These are phyloP conservation scores for Gaillardinia entomophila DNA, from an alignment of 805 yeast species.

Conservation along the genomic window DNA sequence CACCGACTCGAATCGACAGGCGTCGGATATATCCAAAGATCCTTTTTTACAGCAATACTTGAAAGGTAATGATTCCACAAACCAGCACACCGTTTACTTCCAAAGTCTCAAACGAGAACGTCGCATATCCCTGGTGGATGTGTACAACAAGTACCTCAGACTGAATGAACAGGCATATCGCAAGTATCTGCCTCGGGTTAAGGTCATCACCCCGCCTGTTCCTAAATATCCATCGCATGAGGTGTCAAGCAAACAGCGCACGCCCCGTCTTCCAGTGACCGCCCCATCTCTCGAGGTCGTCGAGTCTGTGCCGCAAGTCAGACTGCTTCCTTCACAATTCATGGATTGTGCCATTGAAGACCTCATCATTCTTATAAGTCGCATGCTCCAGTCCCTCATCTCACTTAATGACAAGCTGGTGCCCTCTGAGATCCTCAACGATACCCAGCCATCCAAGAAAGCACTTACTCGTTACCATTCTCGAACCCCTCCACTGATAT, in stretches of 20 bases:
- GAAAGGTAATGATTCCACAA: conserved; percentile 10
- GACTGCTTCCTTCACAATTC: conserved; percentile 50
- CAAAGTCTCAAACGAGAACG: conserved; percentile 11
- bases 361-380: conserved; percentile 61
- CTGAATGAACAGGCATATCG: not conserved
- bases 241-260: too few relatives aligned
- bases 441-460: conserved; percentile 13
- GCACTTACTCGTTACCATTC: conserved; percentile 85
- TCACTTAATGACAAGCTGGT: conserved; percentile 61
- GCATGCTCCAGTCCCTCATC: conserved; percentile 77
- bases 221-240: not conserved
- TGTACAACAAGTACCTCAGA: conserved; percentile 16
- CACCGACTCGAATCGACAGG: too few relatives aligned
- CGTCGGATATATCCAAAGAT: too few relatives aligned
- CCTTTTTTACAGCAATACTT: conserved; percentile 17
- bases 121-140: conserved; percentile 14
- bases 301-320: too few relatives aligned
- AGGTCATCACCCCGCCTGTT: not conserved
- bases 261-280: too few relatives aligned
- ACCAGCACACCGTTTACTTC: conserved; percentile 14
- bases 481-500: conserved; percentile 83
- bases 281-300: too few relatives aligned
- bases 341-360: conserved; percentile 66
- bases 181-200: not conserved
- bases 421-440: conserved; percentile 25